Evolutionary conservation across 805 yeast genomes (phyloP).

Genomic region (Candida dendrica): DNA sequence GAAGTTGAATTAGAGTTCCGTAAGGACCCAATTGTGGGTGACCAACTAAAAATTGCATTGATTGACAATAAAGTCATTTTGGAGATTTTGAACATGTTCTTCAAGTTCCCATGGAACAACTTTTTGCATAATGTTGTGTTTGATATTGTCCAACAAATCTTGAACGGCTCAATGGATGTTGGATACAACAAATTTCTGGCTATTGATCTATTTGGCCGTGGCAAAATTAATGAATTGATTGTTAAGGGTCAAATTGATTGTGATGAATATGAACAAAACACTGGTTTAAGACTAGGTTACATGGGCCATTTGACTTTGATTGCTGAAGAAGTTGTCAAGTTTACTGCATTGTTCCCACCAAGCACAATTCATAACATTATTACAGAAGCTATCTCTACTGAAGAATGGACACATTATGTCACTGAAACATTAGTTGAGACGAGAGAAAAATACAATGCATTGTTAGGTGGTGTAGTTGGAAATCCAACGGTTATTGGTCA

Average conservation of each 20-base stretch:
- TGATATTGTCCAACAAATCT: conserved; percentile 90
- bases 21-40: conserved; percentile 72
- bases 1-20: conserved; percentile 38
- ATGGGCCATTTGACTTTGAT: conserved; percentile 95
- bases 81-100: conserved; percentile 66
- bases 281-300: conserved; percentile 74
- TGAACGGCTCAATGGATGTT: conserved; percentile 79
- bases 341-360: conserved; percentile 31
- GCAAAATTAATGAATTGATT: conserved; percentile 48
- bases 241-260: conserved; percentile 57
- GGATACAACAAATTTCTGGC: conserved; percentile 78
- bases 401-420: conserved; percentile 77
- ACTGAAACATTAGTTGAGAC: conserved; percentile 79
- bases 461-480: conserved; percentile 64
- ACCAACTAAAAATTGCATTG: conserved; percentile 73
- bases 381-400: conserved; percentile 29
- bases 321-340: conserved; percentile 93
- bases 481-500: conserved; percentile 47
- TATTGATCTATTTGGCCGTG: conserved; percentile 63
- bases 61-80: conserved; percentile 66
- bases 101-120: conserved; percentile 92
- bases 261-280: conserved; percentile 49
- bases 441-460: conserved; percentile 89
- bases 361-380: conserved; percentile 24
- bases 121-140: conserved; percentile 95